Evolutionary conservation across 768 basidiomycete species (phyloP).

Genomic region (Albatrellus ellisii): DNA sequence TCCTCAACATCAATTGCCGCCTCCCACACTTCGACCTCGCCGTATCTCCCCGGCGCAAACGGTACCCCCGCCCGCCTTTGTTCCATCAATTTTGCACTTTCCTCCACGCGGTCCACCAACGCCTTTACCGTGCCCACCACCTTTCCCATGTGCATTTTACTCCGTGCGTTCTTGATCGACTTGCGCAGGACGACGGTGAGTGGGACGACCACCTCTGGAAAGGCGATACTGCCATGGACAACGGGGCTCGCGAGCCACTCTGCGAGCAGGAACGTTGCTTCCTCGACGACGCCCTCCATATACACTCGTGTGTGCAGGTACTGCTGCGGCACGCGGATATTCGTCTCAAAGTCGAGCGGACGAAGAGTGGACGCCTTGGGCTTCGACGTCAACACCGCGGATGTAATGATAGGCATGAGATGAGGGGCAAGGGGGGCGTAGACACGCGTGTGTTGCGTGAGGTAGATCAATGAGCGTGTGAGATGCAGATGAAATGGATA

Average conservation of each 20-base stretch:
- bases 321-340: constrained; percentile 77
- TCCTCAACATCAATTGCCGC: constrained; percentile 43
- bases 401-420: constrained; percentile 75
- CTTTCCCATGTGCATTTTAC: constrained; percentile 29
- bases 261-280: constrained; percentile 61
- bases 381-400: constrained; percentile 53
- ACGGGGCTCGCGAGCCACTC: constrained; percentile 66
- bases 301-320: constrained; percentile 85
- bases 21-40: constrained; percentile 68
- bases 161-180: constrained; percentile 49
- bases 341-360: constrained; percentile 79
- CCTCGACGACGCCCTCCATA: constrained; percentile 72
- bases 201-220: constrained; percentile 86
- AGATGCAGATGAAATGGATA: constrained; percentile 94
- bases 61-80: constrained; percentile 49
- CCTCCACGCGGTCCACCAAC: constrained; percentile 79
- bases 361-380: constrained; percentile 78
- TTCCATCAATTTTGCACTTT: constrained; percentile 71
- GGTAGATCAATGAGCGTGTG: constrained; percentile 73
- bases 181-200: constrained; percentile 60
- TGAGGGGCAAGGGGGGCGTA: constrained; percentile 84
- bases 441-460: constrained; percentile 69
- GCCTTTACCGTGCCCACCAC: constrained; percentile 54
- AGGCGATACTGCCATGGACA: constrained; percentile 79
- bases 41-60: constrained; percentile 63